phyloP scores from a whole-genome alignment of 228 moss, liverwort and hornwort species.

The Sphagnum fallax region DNA sequence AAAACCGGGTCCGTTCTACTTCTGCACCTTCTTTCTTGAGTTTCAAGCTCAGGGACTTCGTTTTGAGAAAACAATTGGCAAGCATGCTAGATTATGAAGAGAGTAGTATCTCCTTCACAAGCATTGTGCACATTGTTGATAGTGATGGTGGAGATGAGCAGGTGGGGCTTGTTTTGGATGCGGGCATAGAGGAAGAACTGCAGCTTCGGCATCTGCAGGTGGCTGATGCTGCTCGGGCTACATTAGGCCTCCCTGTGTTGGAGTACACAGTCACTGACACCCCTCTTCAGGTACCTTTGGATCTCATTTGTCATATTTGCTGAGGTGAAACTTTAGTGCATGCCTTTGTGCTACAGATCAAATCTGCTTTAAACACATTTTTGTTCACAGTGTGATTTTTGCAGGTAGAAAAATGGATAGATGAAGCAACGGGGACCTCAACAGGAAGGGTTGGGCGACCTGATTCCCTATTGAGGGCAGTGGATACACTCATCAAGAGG shows the following conservation, averaged over 20 bases:
- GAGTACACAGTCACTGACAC: slow-evolving; percentile 77
- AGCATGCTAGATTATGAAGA: not conserved
- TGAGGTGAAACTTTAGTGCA: too few relatives aligned
- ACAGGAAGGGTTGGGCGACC: slow-evolving; percentile 79
- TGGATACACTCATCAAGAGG: slow-evolving; percentile 45
- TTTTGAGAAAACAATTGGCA: not conserved
- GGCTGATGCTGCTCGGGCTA: slow-evolving; percentile 80
- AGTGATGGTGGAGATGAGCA: slow-evolving; percentile 17
- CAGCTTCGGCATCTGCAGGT: slow-evolving; percentile 76
- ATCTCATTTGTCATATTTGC: not conserved
- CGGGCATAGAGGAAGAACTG: slow-evolving; percentile 82
- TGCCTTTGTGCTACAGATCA: not conserved
- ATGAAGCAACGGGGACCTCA: slow-evolving; percentile 63
- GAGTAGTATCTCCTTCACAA: slow-evolving; percentile 1
- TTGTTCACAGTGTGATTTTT: slow-evolving; percentile 30
- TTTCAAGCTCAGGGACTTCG: not conserved
- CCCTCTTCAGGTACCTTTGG: slow-evolving; percentile 57
- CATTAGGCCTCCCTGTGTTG: slow-evolving; percentile 79
- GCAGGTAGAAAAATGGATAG: slow-evolving; percentile 95
- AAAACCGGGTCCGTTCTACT: slow-evolving; percentile 52
- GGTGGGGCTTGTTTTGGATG: slow-evolving; percentile 85
- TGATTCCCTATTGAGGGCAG: slow-evolving; percentile 81
- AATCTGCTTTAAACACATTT: slow-evolving; percentile 15
- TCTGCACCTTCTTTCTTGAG: not conserved
- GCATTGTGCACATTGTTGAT: slow-evolving; percentile 4